Conservation (phyloP, 2,329 filamentous ascomycete species). For the Neoscytalidium dimidiatum region DNA sequence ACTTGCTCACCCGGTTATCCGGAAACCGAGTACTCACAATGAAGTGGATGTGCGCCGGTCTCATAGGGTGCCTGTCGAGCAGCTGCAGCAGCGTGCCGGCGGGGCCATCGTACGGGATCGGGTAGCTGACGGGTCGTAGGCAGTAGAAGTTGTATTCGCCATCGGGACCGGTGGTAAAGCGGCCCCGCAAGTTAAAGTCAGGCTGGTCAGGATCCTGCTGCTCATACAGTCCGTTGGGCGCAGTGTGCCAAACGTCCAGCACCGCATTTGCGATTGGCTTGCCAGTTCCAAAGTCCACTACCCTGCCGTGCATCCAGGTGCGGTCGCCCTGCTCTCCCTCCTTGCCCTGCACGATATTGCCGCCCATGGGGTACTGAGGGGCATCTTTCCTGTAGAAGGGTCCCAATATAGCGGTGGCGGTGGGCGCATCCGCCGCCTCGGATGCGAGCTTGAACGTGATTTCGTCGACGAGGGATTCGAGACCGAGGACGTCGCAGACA, state of each 20-base stretch:
- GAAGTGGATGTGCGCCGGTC: constrained; percentile 66
- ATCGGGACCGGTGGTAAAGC: constrained; percentile 66
- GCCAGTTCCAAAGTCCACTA: constrained; percentile 61
- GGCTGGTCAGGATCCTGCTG: constrained; percentile 71
- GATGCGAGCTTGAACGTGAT: constrained; percentile 70
- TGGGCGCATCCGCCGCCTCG: constrained; percentile 54
- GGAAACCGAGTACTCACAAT: constrained; percentile 47
- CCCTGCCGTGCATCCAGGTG: constrained; percentile 65
- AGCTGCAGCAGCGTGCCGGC: constrained; percentile 59
- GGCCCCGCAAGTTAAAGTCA: constrained; percentile 74
- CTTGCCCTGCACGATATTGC: constrained; percentile 60
- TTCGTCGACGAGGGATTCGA: constrained; percentile 70
- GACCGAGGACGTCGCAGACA: constrained; percentile 59
- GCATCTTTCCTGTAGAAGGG: constrained; percentile 81
- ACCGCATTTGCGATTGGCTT: constrained; percentile 65
- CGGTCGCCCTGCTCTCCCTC: constrained; percentile 51
- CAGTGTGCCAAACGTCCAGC: constrained; percentile 79
- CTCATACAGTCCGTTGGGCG: constrained; percentile 68
- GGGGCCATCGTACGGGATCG: constrained; percentile 59
- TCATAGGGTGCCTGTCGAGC: constrained; percentile 62
- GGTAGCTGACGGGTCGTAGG: constrained; percentile 50
- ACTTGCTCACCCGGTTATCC: background rate
- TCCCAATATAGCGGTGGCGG: constrained; percentile 77
- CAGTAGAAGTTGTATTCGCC: constrained; percentile 60
- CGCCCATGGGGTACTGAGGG: constrained; percentile 69